Evolutionary conservation across 768 basidiomycete species (phyloP), one percentile per base, ranked within the genome.

Genomic region (Naganishia friedmannii): DNA sequence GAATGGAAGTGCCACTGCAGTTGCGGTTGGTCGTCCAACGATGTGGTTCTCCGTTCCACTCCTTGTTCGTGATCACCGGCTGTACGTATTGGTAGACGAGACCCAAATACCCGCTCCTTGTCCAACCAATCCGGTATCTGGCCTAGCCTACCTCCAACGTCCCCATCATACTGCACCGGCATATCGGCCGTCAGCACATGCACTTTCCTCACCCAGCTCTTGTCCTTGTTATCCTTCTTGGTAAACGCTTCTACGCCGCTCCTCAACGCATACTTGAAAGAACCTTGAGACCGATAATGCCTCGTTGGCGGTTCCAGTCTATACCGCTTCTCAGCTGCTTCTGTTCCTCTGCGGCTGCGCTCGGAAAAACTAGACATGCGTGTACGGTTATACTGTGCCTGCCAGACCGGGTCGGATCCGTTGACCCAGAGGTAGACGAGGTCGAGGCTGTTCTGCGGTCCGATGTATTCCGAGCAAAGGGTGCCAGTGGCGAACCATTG

Each of bases 111-210:
- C 17, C 48, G 42, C 3, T 70, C 63, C 69, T 72, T 72, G 58
- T 79, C 66, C 4, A 80, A 53, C 79, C 79, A 80, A 23, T 70
- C 58, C 10, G 79, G 76, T 23, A 80, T 72, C 55, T 80, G 79
- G 45, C 78, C 79, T 6, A 78, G 39, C 70, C 23, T 65, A 26
- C n/a, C 45, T 10, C 28, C 29, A 15, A 26, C 7, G 19, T 32
- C 21, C 67, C 56, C 63, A 28, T 63, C 17, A 26, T 19, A 12
- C 23, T 72, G 65, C 12, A 67, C 34, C 9, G 58, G 66, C 66
- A 73, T 76, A 65, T 79, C 79, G 0, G 72, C 78, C 8, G 78
- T 75, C 13, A 80, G 37, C 42, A 79, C 72, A 56, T 80, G 78
- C 19, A 79, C 68, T 53, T 69, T 75, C 0, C 77, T 65, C 17